Percentiles rank a stretch among this genome's conserved stretches.
Evolutionary conservation across 192 early-diverging fungal species (phyloP).

Genomic region (Thamnidium elegans): DNA sequence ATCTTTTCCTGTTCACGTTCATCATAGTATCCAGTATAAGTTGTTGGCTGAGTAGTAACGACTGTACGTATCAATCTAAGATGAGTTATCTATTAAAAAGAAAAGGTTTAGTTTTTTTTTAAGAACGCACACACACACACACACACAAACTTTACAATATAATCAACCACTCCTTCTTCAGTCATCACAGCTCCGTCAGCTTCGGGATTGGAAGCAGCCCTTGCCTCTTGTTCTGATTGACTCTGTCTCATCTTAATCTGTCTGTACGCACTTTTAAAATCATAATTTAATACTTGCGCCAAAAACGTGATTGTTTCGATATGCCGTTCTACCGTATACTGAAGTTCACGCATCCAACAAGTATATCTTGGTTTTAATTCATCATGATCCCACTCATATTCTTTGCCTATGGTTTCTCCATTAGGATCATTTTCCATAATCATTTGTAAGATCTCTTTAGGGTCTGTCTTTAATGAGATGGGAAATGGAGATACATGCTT

Average conservation of each 20-base stretch:
- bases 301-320: conserved; percentile 41
- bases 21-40: conserved; percentile 26
- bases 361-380: conserved; percentile 27
- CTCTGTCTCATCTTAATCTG: conserved; percentile 28
- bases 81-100: conserved; percentile 29
- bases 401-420: background rate
- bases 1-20: conserved; percentile 30
- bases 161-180: conserved; percentile 35
- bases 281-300: conserved; percentile 37
- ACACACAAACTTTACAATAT: conserved; percentile 24
- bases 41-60: conserved; percentile 32
- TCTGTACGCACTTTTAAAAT: conserved; percentile 38
- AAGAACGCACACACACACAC: no score
- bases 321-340: conserved; percentile 32
- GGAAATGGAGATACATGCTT: conserved; percentile 21
- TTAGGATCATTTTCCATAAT: conserved; percentile 23
- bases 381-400: conserved; percentile 3
- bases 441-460: conserved; percentile 19
- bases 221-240: conserved; percentile 4
- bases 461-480: conserved; percentile 29
- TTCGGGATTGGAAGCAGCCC: background rate
- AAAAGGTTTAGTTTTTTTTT: background rate
- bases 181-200: conserved; percentile 26
- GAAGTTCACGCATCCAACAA: conserved; percentile 40
- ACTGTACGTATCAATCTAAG: conserved; percentile 36